Evolutionary conservation across 768 basidiomycete genomes (phyloP), one percentile per base, ranked within the genome.

Genomic region (Russula sp.): DNA sequence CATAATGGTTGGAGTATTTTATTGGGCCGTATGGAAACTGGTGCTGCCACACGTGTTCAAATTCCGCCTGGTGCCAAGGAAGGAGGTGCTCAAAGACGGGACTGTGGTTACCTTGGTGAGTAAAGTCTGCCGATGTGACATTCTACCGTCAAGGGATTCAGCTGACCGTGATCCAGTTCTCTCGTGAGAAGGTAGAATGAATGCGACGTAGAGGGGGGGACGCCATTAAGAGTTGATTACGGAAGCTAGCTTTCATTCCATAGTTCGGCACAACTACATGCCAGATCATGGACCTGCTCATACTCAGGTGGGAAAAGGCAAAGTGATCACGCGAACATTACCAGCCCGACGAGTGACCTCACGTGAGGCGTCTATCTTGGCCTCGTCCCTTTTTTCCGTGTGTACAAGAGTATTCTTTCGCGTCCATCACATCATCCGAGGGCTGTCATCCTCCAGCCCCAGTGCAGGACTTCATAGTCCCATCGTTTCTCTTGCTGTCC

Each of bases 1-100:
- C 59, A 72, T 83, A 72, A 52, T 75, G 1, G 10, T 70, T 13
- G 83, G 83, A 7, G 75, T 80, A 0, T 38, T 77, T 1, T 84
- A 83, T 67, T 84, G 83, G 83, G 79, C 77, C 0, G 72, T 69
- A 3, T 84, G 83, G 83, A 74, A 82, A 0, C 58, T 83, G 45
- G 29, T 80, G 1, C 67, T 84, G 10, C 83, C 83, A 7, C 72
- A 72, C 10, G 68, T 81, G 10, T 79, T 83, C 52, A 75, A 77
- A 7, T 82, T 81, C 60, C 70, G 75, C 55, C 76, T 82, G 29
- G 72, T 78, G 1, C 76, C 79, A 7, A 71, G 68, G n/a, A 84
- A 83, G 65, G 79, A 80, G 53, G 71, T 63, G 6, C 70, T 84
- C 2, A 65, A 69, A 2, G 83, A 84, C 61, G 83, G 81, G 5